phyloP scores from a whole-genome alignment of 176 grass and related monocot species.

The Urochloa ruziziensis region DNA sequence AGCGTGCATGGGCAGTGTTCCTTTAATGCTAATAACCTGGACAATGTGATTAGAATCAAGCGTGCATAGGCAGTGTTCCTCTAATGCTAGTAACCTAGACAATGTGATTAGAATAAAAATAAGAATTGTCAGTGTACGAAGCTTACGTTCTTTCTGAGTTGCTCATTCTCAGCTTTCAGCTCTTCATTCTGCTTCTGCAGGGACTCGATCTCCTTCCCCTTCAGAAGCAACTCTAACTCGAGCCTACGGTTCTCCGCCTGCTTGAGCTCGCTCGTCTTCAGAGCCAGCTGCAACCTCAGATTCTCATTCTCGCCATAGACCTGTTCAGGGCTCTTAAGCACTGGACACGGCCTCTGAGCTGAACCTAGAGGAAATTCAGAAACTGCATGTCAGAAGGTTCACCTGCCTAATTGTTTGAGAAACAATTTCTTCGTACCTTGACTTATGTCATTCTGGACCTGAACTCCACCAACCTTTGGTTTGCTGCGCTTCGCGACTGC shows the following conservation, averaged over 20 bases:
- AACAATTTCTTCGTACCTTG: slow-evolving; percentile 15
- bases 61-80: not conserved
- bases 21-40: too few species aligned
- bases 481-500: not conserved
- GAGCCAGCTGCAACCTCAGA: slow-evolving; percentile 8
- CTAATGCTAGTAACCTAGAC: not conserved
- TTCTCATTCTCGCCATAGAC: not conserved
- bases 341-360: not conserved
- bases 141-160: slow-evolving; percentile 20
- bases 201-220: not conserved
- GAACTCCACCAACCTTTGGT: not conserved
- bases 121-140: not conserved
- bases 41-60: too few species aligned
- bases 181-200: not conserved
- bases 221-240: slow-evolving; percentile 18
- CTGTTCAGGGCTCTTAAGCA: not conserved
- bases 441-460: not conserved
- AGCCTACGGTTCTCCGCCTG: slow-evolving; percentile 2
- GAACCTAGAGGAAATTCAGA: not conserved
- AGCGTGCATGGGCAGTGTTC: too few species aligned
- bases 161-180: slow-evolving; percentile 30
- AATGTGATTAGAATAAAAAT: not conserved
- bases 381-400: not conserved
- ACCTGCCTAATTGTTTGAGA: not conserved
- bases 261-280: not conserved